phyloP scores from a whole-genome alignment of 2,329 filamentous ascomycete genomes.

The Parascedosporium putredinis region DNA sequence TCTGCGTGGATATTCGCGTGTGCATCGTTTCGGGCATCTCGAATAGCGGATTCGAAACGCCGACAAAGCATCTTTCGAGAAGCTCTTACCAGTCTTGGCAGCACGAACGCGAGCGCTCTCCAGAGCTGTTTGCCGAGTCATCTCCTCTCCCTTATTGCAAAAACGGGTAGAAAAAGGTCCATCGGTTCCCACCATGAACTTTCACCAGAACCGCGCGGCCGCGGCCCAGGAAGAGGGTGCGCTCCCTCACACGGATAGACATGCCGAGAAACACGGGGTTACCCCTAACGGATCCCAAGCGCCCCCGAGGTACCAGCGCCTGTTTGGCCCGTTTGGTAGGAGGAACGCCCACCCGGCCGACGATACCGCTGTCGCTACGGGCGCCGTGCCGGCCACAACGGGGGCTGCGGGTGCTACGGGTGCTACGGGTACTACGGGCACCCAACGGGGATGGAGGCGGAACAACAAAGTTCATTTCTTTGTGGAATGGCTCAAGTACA shows the following conservation, averaged over 20 bases:
- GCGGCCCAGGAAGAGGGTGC: not conserved
- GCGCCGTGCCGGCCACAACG: not conserved
- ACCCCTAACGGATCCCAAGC: not conserved
- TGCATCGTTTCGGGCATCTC: no score
- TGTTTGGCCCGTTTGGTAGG: conserved; percentile 1
- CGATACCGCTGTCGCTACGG: not conserved
- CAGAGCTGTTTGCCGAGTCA: no score
- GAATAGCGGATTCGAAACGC: no score
- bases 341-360: not conserved
- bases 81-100: no score
- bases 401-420: not conserved
- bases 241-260: not conserved
- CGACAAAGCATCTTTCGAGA: no score
- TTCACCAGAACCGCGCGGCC: not conserved
- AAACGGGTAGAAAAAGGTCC: not conserved
- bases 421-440: not conserved
- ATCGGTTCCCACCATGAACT: not conserved
- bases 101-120: no score
- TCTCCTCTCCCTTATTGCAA: no score
- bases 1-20: no score
- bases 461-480: not conserved
- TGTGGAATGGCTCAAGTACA: not conserved
- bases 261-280: not conserved
- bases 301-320: not conserved
- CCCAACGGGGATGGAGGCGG: not conserved